Evolutionary conservation across 2,329 filamentous ascomycete species (phyloP).

Genomic region (Cercospora berteroae): DNA sequence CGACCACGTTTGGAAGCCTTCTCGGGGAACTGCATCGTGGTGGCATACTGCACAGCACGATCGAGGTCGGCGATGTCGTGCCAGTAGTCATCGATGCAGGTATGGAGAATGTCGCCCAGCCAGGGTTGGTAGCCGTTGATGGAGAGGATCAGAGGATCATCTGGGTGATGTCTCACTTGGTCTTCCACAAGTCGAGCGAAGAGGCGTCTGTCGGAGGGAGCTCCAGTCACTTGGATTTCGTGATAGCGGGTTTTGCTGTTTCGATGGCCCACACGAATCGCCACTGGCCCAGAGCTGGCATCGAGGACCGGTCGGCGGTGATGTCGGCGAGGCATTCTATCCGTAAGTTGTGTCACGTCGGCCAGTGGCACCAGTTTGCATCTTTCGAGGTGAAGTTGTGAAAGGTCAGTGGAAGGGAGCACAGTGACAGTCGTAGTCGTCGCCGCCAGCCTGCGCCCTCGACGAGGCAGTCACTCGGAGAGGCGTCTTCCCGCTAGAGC

Average conservation of each 20-base stretch:
- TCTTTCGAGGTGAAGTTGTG: background rate
- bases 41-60: conserved; percentile 37
- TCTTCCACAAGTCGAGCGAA: conserved; percentile 37
- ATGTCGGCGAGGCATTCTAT: conserved; percentile 17
- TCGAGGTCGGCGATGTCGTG: conserved; percentile 37
- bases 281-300: conserved; percentile 27
- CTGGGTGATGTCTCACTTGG: conserved; percentile 33
- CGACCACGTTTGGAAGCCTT: conserved; percentile 33
- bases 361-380: background rate
- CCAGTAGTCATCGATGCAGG: conserved; percentile 38
- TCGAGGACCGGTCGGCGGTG: conserved; percentile 29
- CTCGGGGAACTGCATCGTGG: conserved; percentile 39
- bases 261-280: conserved; percentile 36
- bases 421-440: background rate
- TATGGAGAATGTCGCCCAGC: conserved; percentile 36
- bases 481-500: background rate
- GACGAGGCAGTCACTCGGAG: background rate
- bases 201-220: conserved; percentile 31
- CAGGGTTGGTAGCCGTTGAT: conserved; percentile 39
- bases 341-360: background rate
- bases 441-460: background rate
- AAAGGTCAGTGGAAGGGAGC: background rate
- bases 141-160: conserved; percentile 37
- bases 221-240: conserved; percentile 30
- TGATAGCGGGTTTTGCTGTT: conserved; percentile 30